Evolutionary conservation across 352 stramenopile genomes (phyloP).

Genomic region (Globisporangium rhizosaccharum): DNA sequence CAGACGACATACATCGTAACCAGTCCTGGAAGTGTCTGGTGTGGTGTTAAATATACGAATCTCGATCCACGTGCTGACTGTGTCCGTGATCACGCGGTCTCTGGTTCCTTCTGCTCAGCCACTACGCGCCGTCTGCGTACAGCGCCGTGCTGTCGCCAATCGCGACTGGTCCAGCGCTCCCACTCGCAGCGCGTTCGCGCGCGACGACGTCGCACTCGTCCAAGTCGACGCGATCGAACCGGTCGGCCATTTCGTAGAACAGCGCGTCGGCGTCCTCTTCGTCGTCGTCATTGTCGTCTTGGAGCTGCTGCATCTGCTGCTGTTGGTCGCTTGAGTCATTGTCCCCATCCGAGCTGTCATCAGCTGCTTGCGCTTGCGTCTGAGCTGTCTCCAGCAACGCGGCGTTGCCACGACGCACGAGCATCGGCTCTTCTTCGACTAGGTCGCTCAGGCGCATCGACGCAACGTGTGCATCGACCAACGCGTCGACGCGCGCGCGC

Average conservation of each 20-base stretch:
- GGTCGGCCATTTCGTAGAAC: conserved; percentile 28
- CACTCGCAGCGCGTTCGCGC: neutral
- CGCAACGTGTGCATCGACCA: neutral
- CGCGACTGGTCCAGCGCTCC: neutral
- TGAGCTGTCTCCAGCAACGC: neutral
- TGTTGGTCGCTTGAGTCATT: conserved; percentile 4
- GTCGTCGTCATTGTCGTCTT: neutral
- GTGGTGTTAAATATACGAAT: conserved; percentile 1
- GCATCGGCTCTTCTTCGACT: conserved; percentile 12
- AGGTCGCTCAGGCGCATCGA: conserved; percentile 4
- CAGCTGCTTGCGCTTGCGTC: neutral
- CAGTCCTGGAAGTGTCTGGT: neutral
- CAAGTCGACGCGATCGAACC: conserved; percentile 15
- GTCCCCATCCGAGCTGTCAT: neutral
- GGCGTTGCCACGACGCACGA: neutral
- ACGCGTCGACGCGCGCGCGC: neutral
- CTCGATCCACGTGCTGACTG: neutral
- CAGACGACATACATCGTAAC: neutral
- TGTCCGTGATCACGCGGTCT: neutral
- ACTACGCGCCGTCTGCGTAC: neutral
- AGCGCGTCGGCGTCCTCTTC: conserved; percentile 9
- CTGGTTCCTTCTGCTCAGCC: neutral
- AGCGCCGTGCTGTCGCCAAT: neutral
- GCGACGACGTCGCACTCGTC: conserved; percentile 2
- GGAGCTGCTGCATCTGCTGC: conserved; percentile 4